Evolutionary conservation across 495 filamentous ascomycete species (phyloP).

Genomic region (Penicillium atrosanguineum): DNA sequence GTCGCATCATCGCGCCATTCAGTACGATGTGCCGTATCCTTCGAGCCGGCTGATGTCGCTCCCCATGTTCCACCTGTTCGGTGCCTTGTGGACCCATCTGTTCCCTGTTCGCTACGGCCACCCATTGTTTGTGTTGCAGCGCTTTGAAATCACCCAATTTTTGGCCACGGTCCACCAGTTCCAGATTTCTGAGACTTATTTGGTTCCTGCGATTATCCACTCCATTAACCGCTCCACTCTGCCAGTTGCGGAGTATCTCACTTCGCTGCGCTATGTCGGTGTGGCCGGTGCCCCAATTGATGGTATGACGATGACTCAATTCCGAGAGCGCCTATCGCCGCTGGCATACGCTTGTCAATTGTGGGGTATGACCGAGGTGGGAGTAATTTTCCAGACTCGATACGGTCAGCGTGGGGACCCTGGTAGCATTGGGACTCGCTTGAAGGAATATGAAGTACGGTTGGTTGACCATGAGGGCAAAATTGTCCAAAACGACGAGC

Average conservation of each 20-base stretch:
- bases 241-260: slow-evolving; percentile 43
- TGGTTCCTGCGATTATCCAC: slow-evolving; percentile 62
- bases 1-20: slow-evolving; percentile 50
- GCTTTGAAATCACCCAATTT: slow-evolving; percentile 57
- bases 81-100: slow-evolving; percentile 51
- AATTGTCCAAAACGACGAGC: slow-evolving; percentile 45
- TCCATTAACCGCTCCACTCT: slow-evolving; percentile 45
- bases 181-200: slow-evolving; percentile 57
- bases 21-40: slow-evolving; percentile 47
- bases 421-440: slow-evolving; percentile 63
- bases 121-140: slow-evolving; percentile 56
- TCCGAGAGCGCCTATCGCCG: slow-evolving; percentile 39
- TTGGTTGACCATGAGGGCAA: slow-evolving; percentile 52
- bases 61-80: slow-evolving; percentile 65
- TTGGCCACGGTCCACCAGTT: slow-evolving; percentile 54
- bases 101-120: slow-evolving; percentile 55
- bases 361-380: slow-evolving; percentile 49
- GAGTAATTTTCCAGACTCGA: slow-evolving; percentile 52
- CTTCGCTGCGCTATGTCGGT: slow-evolving; percentile 46
- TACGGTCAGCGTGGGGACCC: slow-evolving; percentile 37
- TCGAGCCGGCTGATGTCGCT: slow-evolving; percentile 54
- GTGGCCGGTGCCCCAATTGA: slow-evolving; percentile 52
- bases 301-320: slow-evolving; percentile 34
- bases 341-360: slow-evolving; percentile 36
- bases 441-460: slow-evolving; percentile 63